These are phyloP conservation scores for Candida broadrunensis DNA, from an alignment of 805 yeast genomes.

Conservation along the genomic window DNA sequence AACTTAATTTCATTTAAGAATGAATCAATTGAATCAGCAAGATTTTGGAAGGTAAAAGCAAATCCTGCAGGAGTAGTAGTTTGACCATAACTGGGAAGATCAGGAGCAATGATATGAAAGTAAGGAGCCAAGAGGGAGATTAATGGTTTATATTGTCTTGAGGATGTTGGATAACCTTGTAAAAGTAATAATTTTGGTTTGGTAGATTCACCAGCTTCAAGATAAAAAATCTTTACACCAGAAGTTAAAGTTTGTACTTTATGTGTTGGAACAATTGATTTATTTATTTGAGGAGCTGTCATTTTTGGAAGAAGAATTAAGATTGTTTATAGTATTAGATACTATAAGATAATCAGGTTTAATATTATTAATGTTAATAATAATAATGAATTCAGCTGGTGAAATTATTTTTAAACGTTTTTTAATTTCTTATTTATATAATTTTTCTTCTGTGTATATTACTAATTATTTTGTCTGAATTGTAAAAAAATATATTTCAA, in stretches of 20 bases:
- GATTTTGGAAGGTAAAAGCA: constrained; percentile 25
- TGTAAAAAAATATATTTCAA: too few species aligned
- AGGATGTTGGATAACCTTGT: constrained; percentile 46
- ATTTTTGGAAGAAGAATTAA: neutral
- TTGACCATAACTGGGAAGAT: constrained; percentile 42
- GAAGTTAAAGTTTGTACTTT: constrained; percentile 4
- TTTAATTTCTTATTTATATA: too few species aligned
- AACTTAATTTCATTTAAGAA: constrained; percentile 24
- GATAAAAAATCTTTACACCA: constrained; percentile 13
- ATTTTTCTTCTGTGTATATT: too few species aligned
- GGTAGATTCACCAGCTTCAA: constrained; percentile 12
- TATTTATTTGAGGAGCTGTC: neutral
- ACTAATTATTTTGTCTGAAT: too few species aligned
- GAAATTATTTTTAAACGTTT: too few species aligned
- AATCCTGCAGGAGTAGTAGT: constrained; percentile 26
- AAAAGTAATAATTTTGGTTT: constrained; percentile 34
- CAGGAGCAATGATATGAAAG: constrained; percentile 43
- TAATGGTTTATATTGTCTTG: constrained; percentile 34
- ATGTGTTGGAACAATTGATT: neutral
- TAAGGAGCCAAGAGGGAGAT: constrained; percentile 32
- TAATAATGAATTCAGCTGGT: too few species aligned
- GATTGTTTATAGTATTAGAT: too few species aligned
- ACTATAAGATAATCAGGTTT: too few species aligned
- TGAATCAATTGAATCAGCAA: constrained; percentile 26
- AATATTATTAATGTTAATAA: too few species aligned